These are phyloP conservation scores for Podospora appendiculata DNA, from an alignment of 495 filamentous ascomycete species.

Conservation along the genomic window DNA sequence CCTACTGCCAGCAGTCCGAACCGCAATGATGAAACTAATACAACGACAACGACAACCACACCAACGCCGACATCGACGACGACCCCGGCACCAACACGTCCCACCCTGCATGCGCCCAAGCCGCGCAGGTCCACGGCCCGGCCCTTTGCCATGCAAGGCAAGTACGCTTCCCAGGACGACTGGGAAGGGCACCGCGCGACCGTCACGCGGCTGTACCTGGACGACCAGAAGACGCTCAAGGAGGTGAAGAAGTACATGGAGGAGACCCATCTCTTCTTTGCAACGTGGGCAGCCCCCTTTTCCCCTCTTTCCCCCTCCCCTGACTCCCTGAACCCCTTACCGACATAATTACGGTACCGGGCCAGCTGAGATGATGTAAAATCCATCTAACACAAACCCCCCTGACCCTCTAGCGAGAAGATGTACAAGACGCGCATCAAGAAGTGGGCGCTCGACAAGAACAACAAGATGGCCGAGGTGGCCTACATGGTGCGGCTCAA, in stretches of 20 bases:
- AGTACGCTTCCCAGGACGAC: slow-evolving; percentile 5
- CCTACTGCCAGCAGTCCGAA: too few relatives aligned
- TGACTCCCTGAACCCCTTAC: not conserved
- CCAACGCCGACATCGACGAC: too few relatives aligned
- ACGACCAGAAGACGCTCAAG: slow-evolving; percentile 30
- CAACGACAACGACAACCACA: too few relatives aligned
- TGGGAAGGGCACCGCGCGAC: slow-evolving; percentile 12
- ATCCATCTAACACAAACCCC: too few relatives aligned
- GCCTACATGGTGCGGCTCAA: slow-evolving; percentile 27
- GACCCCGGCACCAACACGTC: too few relatives aligned
- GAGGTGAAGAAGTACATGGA: slow-evolving; percentile 36
- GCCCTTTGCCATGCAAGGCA: not conserved
- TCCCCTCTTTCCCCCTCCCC: not conserved
- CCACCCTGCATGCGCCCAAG: too few relatives aligned
- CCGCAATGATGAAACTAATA: too few relatives aligned
- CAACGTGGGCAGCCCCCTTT: slow-evolving; percentile 24
- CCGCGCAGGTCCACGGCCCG: not conserved
- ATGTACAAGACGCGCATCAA: slow-evolving; percentile 39
- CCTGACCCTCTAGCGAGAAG: slow-evolving; percentile 18
- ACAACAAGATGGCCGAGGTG: slow-evolving; percentile 31
- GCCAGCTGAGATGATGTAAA: too few relatives aligned
- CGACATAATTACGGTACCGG: not conserved
- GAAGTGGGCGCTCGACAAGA: slow-evolving; percentile 38
- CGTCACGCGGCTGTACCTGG: slow-evolving; percentile 25
- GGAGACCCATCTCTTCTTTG: slow-evolving; percentile 26